phyloP scores from a whole-genome alignment of 2,329 filamentous ascomycete genomes.

The Curvularia spicifera region DNA sequence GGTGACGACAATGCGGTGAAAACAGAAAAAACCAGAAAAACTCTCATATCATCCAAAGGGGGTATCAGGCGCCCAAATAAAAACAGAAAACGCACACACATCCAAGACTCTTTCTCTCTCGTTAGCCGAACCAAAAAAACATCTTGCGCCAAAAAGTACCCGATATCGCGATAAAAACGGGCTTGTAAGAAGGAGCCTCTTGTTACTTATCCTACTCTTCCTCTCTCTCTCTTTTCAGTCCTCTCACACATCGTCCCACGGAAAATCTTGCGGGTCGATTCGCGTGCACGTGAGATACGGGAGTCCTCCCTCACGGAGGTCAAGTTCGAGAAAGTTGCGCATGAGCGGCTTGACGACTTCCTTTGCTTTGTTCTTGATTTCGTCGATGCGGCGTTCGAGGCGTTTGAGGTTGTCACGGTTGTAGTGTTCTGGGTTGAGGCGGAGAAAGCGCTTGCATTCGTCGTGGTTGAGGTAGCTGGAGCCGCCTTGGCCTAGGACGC shows the following conservation, averaged over 20 bases:
- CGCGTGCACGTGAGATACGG: conserved; percentile 70
- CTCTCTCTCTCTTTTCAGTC: not conserved
- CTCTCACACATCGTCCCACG: conserved; percentile 58
- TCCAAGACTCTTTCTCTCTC: not conserved
- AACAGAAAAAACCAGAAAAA: too few relatives aligned
- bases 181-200: too few relatives aligned
- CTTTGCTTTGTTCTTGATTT: conserved; percentile 82
- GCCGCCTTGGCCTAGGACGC: conserved; percentile 71
- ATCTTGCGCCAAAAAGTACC: too few relatives aligned
- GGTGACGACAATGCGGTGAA: not conserved
- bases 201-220: too few relatives aligned
- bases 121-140: too few relatives aligned
- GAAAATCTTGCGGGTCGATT: conserved; percentile 67
- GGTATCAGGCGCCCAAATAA: conserved; percentile 23
- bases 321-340: conserved; percentile 82
- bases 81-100: not conserved
- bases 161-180: too few relatives aligned
- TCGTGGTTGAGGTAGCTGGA: conserved; percentile 78
- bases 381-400: conserved; percentile 87
- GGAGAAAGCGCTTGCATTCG: conserved; percentile 89
- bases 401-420: conserved; percentile 82
- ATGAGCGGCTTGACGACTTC: conserved; percentile 86
- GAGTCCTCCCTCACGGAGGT: conserved; percentile 63
- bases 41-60: conserved; percentile 1
- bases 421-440: conserved; percentile 81